Conservation (phyloP, 495 filamentous ascomycete genomes). For the Aspergillus biplanus region DNA sequence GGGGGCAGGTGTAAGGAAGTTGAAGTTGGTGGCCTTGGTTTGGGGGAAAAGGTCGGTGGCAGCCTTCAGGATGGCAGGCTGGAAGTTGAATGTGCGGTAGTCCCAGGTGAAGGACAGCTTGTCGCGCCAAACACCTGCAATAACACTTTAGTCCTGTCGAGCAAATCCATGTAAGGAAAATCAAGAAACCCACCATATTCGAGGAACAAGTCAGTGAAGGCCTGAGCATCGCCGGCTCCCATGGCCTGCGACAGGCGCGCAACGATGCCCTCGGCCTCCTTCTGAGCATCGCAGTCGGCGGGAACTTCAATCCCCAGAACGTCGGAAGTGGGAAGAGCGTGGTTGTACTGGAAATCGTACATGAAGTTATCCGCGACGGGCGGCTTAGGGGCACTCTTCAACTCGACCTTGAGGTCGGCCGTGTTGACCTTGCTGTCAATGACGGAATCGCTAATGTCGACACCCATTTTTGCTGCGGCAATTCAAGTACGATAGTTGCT, state of each 20-base stretch:
- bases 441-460: background rate
- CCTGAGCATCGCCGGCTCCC: conserved; percentile 17
- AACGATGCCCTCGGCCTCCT: conserved; percentile 26
- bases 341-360: conserved; percentile 43
- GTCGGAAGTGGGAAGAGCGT: conserved; percentile 27
- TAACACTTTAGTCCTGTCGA: background rate
- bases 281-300: conserved; percentile 24
- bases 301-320: conserved; percentile 24
- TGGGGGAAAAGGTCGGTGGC: conserved; percentile 30
- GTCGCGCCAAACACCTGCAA: conserved; percentile 31
- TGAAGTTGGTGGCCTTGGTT: conserved; percentile 29
- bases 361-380: conserved; percentile 26
- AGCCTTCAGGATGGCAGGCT: conserved; percentile 28
- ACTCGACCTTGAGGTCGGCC: background rate
- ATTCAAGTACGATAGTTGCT: background rate
- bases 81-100: conserved; percentile 32
- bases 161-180: background rate
- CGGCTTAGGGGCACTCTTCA: background rate
- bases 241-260: conserved; percentile 10
- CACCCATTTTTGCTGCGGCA: background rate
- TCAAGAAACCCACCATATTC: conserved; percentile 26
- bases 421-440: background rate
- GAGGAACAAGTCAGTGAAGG: conserved; percentile 28
- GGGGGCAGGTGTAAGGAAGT: conserved; percentile 28
- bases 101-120: conserved; percentile 33